Evolutionary conservation across 331 rosid species (phyloP).

Genomic region (Quercus tomentella): DNA sequence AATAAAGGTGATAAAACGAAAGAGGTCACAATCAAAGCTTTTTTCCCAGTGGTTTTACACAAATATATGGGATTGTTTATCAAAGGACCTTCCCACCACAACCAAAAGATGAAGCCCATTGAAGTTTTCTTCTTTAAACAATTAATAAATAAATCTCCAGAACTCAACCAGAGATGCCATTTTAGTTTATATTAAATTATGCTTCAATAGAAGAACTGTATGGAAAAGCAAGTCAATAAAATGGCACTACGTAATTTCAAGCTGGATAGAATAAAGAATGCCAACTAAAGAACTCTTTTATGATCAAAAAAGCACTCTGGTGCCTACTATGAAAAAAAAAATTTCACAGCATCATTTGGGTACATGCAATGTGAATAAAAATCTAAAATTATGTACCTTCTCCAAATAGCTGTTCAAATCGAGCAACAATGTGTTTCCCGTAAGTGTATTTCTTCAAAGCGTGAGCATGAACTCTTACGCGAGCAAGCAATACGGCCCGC

Average conservation of each 20-base stretch:
- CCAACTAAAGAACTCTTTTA: no score
- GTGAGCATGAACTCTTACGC: slow-evolving; percentile 48
- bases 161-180: no score
- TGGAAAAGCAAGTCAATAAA: no score
- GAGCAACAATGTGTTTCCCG: slow-evolving; percentile 73
- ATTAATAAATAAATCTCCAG: no score
- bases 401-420: slow-evolving; percentile 48
- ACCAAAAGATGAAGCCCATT: not conserved
- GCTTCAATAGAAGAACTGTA: no score
- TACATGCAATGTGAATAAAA: no score
- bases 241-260: no score
- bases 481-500: slow-evolving; percentile 35
- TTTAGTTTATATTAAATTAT: no score
- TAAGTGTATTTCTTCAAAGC: slow-evolving; percentile 78
- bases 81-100: not conserved
- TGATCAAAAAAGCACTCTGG: no score
- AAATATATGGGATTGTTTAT: not conserved
- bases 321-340: no score
- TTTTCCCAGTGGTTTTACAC: not conserved
- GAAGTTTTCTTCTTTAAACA: not conserved
- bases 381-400: slow-evolving; percentile 22
- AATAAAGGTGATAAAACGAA: not conserved
- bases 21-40: not conserved
- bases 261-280: no score
- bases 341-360: no score